phyloP scores from a whole-genome alignment of 1,284 basidiomycete genomes.

The Tilletiopsis washingtonensis region DNA sequence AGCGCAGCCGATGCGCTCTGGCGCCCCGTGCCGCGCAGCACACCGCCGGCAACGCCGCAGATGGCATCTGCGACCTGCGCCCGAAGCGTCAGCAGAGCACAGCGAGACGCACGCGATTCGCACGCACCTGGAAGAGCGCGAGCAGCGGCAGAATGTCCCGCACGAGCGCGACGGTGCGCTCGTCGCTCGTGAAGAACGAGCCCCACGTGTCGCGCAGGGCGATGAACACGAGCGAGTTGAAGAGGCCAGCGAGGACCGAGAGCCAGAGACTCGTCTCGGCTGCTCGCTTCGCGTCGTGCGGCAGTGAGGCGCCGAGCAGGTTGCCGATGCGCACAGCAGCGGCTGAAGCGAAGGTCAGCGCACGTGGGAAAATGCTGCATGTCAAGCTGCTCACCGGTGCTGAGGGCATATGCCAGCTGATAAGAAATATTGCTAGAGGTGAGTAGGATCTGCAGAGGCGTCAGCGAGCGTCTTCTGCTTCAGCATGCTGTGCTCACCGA shows the following conservation, averaged over 20 bases:
- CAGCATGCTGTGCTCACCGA: too few species aligned
- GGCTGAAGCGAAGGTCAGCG: too few species aligned
- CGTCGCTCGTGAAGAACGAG: constrained; percentile 75
- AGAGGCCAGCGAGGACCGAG: constrained; percentile 13
- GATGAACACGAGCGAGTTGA: constrained; percentile 61
- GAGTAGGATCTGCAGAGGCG: too few species aligned
- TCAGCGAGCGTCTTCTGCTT: too few species aligned
- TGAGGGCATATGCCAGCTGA: constrained; percentile 74
- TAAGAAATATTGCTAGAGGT: constrained; percentile 68
- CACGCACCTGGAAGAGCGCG: constrained; percentile 65
- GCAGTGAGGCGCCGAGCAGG: constrained; percentile 51
- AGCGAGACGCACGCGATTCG: too few species aligned
- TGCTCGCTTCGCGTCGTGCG: constrained; percentile 42
- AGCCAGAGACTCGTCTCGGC: constrained; percentile 36
- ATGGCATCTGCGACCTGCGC: constrained; percentile 63
- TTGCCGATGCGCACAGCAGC: constrained; percentile 65
- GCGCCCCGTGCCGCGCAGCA: constrained; percentile 69
- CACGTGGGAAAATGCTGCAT: too few species aligned
- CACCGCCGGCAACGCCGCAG: constrained; percentile 62
- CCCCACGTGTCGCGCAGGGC: constrained; percentile 67
- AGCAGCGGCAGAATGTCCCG: constrained; percentile 64
- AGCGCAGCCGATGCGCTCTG: constrained; percentile 51
- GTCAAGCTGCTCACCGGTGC: too few species aligned
- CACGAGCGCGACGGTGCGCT: constrained; percentile 62
- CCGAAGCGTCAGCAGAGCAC: too few species aligned